Evolutionary conservation across 257 asterid species (phyloP).

Genomic region (Knoxia roxburghii): DNA sequence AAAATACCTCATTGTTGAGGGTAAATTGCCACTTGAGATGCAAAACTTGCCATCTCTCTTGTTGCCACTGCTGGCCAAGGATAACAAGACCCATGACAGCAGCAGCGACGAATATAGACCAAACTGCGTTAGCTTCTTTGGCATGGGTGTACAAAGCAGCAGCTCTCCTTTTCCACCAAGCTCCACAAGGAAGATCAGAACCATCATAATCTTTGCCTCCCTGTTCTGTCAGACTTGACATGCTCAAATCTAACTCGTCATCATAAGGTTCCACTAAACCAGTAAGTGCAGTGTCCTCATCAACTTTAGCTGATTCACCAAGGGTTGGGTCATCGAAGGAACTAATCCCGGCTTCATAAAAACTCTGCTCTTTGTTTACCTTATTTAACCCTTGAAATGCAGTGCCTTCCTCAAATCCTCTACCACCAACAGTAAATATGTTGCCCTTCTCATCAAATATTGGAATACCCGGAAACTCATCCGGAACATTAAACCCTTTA

Average conservation of each 20-base stretch:
- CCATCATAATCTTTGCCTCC: constrained; percentile 37
- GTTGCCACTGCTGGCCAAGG: constrained; percentile 81
- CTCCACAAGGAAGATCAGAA: constrained; percentile 65
- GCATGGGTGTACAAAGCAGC: constrained; percentile 59
- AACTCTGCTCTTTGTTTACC: constrained; percentile 42
- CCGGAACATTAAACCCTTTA: constrained; percentile 32
- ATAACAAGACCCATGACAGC: constrained; percentile 86
- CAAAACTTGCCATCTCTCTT: constrained; percentile 68
- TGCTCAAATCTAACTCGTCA: constrained; percentile 28
- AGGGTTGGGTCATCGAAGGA: constrained; percentile 33
- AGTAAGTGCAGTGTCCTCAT: constrained; percentile 30
- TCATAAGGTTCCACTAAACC: constrained; percentile 30
- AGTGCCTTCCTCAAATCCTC: constrained; percentile 34
- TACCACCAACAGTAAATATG: constrained; percentile 25
- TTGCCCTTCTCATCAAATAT: constrained; percentile 34
- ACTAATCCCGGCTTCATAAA: constrained; percentile 34
- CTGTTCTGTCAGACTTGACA: constrained; percentile 25
- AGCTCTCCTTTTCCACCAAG: constrained; percentile 89
- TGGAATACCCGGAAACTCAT: constrained; percentile 34
- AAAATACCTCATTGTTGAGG: constrained; percentile 47
- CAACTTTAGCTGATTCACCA: constrained; percentile 25
- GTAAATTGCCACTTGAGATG: constrained; percentile 57
- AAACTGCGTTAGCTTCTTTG: constrained; percentile 71
- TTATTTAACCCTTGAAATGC: constrained; percentile 27
- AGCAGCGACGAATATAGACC: constrained; percentile 85